A percentile compares a stretch with the other conserved stretches of the same genome.
These are phyloP conservation scores for Saprolegnia parasitica DNA, from an alignment of 352 stramenopile species.

Conservation along the genomic window DNA sequence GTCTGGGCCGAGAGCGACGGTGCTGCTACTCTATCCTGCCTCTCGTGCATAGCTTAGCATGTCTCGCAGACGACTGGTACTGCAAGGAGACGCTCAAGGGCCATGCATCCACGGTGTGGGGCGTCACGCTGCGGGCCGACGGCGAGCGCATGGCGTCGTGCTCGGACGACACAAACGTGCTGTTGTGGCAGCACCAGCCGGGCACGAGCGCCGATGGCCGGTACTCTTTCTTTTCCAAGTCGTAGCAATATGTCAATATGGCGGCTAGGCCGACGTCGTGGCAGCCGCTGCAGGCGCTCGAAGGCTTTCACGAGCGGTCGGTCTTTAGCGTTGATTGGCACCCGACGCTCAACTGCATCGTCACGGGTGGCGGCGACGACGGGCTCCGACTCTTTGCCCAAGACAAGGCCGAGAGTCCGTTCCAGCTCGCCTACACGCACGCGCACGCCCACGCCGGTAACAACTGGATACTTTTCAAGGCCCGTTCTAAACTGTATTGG, in stretches of 20 bases:
- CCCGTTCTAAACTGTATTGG: too few species aligned
- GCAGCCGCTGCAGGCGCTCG: conserved; percentile 74
- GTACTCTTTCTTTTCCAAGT: conserved; percentile 30
- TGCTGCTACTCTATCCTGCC: neutral
- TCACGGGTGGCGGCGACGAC: conserved; percentile 89
- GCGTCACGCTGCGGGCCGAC: conserved; percentile 69
- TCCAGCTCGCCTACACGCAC: conserved; percentile 64
- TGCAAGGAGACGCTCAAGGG: conserved; percentile 89
- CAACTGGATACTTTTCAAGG: neutral
- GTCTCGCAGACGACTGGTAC: conserved; percentile 91
- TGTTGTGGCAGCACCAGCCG: conserved; percentile 87
- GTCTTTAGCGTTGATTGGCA: conserved; percentile 94
- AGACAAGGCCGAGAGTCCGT: conserved; percentile 34
- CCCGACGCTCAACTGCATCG: conserved; percentile 77
- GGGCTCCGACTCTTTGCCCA: conserved; percentile 85
- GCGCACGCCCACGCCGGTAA: conserved; percentile 47
- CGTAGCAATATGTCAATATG: neutral
- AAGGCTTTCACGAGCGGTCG: conserved; percentile 80
- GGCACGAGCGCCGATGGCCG: conserved; percentile 52
- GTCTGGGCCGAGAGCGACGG: conserved; percentile 92
- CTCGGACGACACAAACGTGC: conserved; percentile 90
- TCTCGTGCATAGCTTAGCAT: conserved; percentile 7
- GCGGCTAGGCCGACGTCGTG: conserved; percentile 58
- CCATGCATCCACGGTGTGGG: conserved; percentile 95
- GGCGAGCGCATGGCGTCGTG: conserved; percentile 81